Base-by-base conservation (phyloP, 2,329 filamentous ascomycete genomes). In the Aspergillus jensenii region DNA sequence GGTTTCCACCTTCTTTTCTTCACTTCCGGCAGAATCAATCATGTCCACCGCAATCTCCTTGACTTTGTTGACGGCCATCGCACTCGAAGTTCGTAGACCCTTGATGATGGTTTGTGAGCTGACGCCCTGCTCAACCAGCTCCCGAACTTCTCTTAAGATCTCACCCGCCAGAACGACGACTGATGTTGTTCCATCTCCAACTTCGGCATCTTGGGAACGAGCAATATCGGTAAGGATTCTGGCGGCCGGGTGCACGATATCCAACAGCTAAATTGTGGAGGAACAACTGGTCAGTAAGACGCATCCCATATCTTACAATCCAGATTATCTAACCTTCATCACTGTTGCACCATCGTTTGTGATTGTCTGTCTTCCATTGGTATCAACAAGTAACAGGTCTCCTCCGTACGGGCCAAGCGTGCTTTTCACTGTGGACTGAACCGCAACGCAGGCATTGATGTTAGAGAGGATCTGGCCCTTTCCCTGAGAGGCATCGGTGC, bases 291-390 rank as follows among this genome's bases (percentile, higher is more conserved):
- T 59, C 33, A 59, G 55, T 47, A 46, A 45, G 7, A 17, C 37
- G 31, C 6, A 11, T 40, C 39, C 23, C 7, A 41, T 8, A n/a
- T 17, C 14, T 43, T 11, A 11, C 33, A 35, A 6, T 6, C 15
- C 43, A 7, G 3, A 21, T 23, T 11, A 48, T 61, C 77, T 67
- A 76, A 91, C 90, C 88, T 97, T 98, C 95, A 99, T 99, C 61
- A 98, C 95, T 51, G 95, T 99, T 49, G 95, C 95, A 73, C 95
- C 95, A 81, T 99, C 95, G 79, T 99, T 99, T 69, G 95, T 99
- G 74, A 99, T 98, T 55, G 95, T 99, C 81, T 97, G 92, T 77
- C 81, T 88, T 76, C 95, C 95, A 82, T 97, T 97, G 77, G 87
- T 88, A 78, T 98, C 95, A 56, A 98, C 93, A 79, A 99, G 88